phyloP scores from a whole-genome alignment of 2,329 filamentous ascomycete species.

The Sporothrix humicola region DNA sequence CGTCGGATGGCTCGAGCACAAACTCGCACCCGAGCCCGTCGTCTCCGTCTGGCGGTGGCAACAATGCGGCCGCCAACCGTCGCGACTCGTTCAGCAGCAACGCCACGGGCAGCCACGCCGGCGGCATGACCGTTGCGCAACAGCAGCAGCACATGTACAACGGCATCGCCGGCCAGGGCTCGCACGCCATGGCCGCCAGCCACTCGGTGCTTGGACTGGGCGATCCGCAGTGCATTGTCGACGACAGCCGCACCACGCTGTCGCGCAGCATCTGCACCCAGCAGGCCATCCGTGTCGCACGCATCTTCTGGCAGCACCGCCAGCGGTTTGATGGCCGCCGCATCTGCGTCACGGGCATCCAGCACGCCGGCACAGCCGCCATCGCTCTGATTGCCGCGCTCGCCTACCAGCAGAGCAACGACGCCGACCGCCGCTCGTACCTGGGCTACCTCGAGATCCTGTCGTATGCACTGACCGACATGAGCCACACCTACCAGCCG shows the following conservation, averaged over 20 bases:
- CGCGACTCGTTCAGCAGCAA: constrained; percentile 32
- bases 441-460: constrained; percentile 59
- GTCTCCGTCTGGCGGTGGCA: constrained; percentile 1
- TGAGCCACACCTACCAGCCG: constrained; percentile 59
- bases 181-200: constrained; percentile 32
- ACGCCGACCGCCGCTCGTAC: constrained; percentile 48
- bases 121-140: constrained; percentile 15
- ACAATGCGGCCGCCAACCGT: neutral
- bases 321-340: constrained; percentile 58
- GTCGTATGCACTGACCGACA: constrained; percentile 57
- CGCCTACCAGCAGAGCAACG: constrained; percentile 45
- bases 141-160: constrained; percentile 24
- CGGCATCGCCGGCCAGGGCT: constrained; percentile 2
- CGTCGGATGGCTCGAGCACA: constrained; percentile 43
- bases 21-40: constrained; percentile 45
- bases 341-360: constrained; percentile 57
- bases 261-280: constrained; percentile 60
- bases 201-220: constrained; percentile 41
- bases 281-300: constrained; percentile 58
- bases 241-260: constrained; percentile 52
- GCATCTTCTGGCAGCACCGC: constrained; percentile 61
- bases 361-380: constrained; percentile 61
- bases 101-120: neutral
- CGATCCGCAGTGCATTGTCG: constrained; percentile 47
- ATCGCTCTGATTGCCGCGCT: constrained; percentile 59